Base-by-base conservation (phyloP, 495 filamentous ascomycete species). In the Parathielavia hyrcaniae region DNA sequence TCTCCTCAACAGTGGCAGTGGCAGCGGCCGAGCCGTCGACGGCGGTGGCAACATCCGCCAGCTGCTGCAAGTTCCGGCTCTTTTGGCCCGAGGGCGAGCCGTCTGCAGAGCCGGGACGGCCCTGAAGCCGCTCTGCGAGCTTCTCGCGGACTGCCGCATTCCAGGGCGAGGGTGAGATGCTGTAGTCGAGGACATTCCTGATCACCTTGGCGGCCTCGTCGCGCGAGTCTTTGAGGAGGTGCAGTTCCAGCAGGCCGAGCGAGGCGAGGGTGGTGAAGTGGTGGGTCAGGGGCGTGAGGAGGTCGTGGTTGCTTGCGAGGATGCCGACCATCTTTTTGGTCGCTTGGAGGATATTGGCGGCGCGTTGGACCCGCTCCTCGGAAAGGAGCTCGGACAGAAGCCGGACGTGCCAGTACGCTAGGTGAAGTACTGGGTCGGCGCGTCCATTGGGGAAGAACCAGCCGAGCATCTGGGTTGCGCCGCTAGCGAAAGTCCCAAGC, bases 391-490 rank as follows among this genome's bases (percentile, higher is more conserved):
- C 83, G 60, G 58, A 81, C 72, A 91, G 71, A 13, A 91, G 75
- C 40, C 82, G 80, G 48, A 83, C 69, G 60, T 90, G 87, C 83
- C 87, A 88, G 70, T 90, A 92, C 4, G 83, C 79, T 41, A 92
- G 80, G 50, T 83, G 76, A 35, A 90, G 74, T 12, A 87, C 68
- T 36, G 73, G 76, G 49, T 73, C 68, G 57, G 69, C 73, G 68
- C 3, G 62, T 72, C 57, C 72, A 62, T 10, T 46, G 5, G 77
- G 73, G n/a, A 82, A 69, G 51, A 72, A 62, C 61, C 76, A 74
- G 10, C 75, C 71, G 46, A 76, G 78, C 14, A 71, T 64, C 40
- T 83, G 78, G 22, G 81, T 68, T 2, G 68, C 41, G 14, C 61
- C 60, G 43, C 69, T 69, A 35, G 40, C 22, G 17, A 73, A 53